Evolutionary conservation across 352 stramenopile genomes (phyloP).

Genomic region (Lagenidium giganteum): DNA sequence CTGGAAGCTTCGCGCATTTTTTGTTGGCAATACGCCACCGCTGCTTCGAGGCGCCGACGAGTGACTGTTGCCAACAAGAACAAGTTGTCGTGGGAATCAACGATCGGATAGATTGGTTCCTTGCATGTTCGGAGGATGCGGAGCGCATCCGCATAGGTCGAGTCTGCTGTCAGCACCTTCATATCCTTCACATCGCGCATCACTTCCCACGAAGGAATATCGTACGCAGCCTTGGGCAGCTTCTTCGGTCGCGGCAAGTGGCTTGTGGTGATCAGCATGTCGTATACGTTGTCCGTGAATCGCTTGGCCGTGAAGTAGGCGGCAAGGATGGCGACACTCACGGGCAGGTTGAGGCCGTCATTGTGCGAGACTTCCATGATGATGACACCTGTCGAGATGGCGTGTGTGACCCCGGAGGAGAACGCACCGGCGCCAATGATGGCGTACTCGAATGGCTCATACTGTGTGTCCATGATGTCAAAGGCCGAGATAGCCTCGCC

Average conservation of each 20-base stretch:
- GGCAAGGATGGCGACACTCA: slow-evolving; percentile 85
- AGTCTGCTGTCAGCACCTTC: slow-evolving; percentile 57
- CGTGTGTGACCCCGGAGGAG: slow-evolving; percentile 88
- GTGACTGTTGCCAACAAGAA: slow-evolving; percentile 74
- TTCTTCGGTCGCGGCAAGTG: slow-evolving; percentile 73
- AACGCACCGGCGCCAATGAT: slow-evolving; percentile 91
- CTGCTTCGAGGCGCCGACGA: slow-evolving; percentile 35
- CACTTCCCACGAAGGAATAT: slow-evolving; percentile 80
- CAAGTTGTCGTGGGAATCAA: slow-evolving; percentile 52
- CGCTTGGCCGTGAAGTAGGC: slow-evolving; percentile 88
- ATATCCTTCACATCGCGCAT: slow-evolving; percentile 77
- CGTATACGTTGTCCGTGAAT: slow-evolving; percentile 91
- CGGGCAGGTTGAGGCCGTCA: slow-evolving; percentile 78
- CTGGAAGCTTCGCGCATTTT: slow-evolving; percentile 20
- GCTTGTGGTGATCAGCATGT: slow-evolving; percentile 84
- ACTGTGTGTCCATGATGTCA: slow-evolving; percentile 50
- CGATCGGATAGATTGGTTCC: slow-evolving; percentile 71
- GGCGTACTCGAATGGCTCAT: slow-evolving; percentile 90
- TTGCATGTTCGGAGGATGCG: slow-evolving; percentile 38
- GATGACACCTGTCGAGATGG: slow-evolving; percentile 91
- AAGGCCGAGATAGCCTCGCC: slow-evolving; percentile 70
- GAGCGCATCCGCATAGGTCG: slow-evolving; percentile 57
- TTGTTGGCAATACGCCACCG: slow-evolving; percentile 51
- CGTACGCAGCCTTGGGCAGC: slow-evolving; percentile 78
- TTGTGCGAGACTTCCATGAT: slow-evolving; percentile 92